Percentiles rank a stretch among this genome's conserved stretches.
Conservation (phyloP, 108 stramenopile species). For the Fragilariopsis cylindrus region DNA sequence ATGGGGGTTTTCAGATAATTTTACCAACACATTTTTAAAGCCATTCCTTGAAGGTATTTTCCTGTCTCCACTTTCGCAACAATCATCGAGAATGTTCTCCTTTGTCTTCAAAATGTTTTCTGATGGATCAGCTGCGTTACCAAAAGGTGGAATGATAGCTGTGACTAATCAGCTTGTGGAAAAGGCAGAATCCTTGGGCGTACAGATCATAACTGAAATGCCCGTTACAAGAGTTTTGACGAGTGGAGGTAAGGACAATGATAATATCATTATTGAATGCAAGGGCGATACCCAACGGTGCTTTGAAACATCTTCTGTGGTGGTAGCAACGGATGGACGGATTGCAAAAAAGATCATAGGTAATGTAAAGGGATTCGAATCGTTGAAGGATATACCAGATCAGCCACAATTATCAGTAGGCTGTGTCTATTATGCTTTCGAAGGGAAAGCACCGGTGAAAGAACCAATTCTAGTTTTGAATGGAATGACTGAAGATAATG, state of each 20-base stretch:
- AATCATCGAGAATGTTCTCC: conserved; percentile 86
- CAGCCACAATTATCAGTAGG: conserved; percentile 74
- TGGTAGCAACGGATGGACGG: conserved; percentile 77
- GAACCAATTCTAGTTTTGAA: conserved; percentile 86
- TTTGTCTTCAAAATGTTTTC: conserved; percentile 89
- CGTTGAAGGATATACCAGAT: conserved; percentile 31
- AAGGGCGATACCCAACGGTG: background rate
- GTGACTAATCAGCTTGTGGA: conserved; percentile 66
- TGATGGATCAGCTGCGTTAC: conserved; percentile 69
- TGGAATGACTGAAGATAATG: conserved; percentile 44
- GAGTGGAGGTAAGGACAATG: conserved; percentile 21
- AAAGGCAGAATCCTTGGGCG: conserved; percentile 50
- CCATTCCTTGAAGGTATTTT: conserved; percentile 90
- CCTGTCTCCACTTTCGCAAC: conserved; percentile 63
- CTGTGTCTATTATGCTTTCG: conserved; percentile 78
- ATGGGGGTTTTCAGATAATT: conserved; percentile 74
- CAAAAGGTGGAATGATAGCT: conserved; percentile 70
- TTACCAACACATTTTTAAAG: conserved; percentile 70
- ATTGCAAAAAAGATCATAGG: conserved; percentile 56
- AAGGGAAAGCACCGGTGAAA: conserved; percentile 58
- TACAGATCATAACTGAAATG: conserved; percentile 35
- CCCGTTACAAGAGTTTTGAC: conserved; percentile 23
- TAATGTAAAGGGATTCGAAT: conserved; percentile 46
- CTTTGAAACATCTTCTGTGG: conserved; percentile 49
- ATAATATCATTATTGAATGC: conserved; percentile 9